Evolutionary conservation across 805 yeast genomes (phyloP).

Genomic region (Starmerella potacharoeniae): DNA sequence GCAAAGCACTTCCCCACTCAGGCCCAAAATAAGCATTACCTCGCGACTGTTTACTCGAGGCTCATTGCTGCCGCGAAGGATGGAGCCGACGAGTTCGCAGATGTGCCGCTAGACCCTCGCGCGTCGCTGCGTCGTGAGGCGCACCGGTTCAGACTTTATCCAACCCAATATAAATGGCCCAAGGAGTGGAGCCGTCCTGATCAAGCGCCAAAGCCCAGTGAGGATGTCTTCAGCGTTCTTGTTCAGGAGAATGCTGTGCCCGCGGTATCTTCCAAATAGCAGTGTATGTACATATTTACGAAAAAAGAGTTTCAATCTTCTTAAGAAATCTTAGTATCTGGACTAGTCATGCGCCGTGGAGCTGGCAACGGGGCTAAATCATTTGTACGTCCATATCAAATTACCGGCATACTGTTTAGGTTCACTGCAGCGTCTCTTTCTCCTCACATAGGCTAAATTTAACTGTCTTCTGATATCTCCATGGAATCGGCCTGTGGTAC

Average conservation of each 20-base stretch:
- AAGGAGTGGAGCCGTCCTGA: conserved; percentile 67
- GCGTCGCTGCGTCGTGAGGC: conserved; percentile 36
- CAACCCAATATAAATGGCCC: conserved; percentile 45
- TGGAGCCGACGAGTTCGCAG: conserved; percentile 53
- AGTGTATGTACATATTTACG: neutral
- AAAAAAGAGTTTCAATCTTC: too few species aligned
- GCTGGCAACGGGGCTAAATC: too few species aligned
- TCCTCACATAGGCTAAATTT: too few species aligned
- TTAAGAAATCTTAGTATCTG: too few species aligned
- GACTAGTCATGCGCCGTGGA: too few species aligned
- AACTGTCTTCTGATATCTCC: too few species aligned
- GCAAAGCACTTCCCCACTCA: conserved; percentile 58
- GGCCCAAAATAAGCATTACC: conserved; percentile 70
- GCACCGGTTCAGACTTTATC: conserved; percentile 31
- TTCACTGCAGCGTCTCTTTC: too few species aligned
- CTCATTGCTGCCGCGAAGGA: conserved; percentile 58
- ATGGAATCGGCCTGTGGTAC: too few species aligned
- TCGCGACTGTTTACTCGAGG: conserved; percentile 51
- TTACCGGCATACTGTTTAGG: too few species aligned
- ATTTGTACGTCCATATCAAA: too few species aligned
- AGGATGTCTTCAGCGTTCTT: conserved; percentile 19
- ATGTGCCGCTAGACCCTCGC: conserved; percentile 72
- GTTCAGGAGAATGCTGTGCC: neutral
- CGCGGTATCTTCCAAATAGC: neutral
- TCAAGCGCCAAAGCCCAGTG: conserved; percentile 47